Percentiles rank a stretch among this genome's conserved stretches.
Evolutionary conservation across 169 alveolate species (phyloP).

Genomic region (Perkinsus marinus): DNA sequence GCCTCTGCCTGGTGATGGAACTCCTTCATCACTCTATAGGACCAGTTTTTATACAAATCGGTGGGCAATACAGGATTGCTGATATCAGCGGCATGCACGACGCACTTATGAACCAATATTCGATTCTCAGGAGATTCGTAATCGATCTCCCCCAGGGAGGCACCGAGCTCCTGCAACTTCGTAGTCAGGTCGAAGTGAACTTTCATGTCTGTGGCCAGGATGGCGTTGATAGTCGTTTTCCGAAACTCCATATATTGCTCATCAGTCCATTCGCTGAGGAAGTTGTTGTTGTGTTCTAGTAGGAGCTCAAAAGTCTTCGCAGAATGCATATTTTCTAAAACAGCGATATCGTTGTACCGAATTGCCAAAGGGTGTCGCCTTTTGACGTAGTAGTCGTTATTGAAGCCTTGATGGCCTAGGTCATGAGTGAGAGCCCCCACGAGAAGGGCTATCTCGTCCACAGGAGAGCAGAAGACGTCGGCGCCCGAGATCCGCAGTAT

Average conservation of each 20-base stretch:
- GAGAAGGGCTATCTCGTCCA: slow-evolving; percentile 11
- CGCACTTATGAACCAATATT: not conserved
- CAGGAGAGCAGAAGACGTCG: slow-evolving; percentile 9
- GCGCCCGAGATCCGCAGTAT: slow-evolving; percentile 12
- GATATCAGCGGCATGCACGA: slow-evolving; percentile 26
- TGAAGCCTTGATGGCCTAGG: slow-evolving; percentile 24
- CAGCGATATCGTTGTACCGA: slow-evolving; percentile 11
- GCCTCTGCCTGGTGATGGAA: slow-evolving; percentile 9
- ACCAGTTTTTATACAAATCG: slow-evolving; percentile 17
- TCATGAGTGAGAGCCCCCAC: slow-evolving; percentile 28
- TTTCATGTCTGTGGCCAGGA: slow-evolving; percentile 27
- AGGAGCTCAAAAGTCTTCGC: slow-evolving; percentile 17
- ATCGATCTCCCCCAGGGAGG: not conserved
- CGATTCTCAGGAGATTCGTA: not conserved
- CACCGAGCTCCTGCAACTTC: slow-evolving; percentile 3
- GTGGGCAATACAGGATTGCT: slow-evolving; percentile 18
- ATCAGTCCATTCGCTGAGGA: not conserved
- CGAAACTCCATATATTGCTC: not conserved
- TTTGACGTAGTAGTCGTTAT: slow-evolving; percentile 12
- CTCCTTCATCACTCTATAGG: slow-evolving; percentile 18
- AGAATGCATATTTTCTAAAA: slow-evolving; percentile 24
- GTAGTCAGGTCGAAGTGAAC: slow-evolving; percentile 21
- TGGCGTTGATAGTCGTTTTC: slow-evolving; percentile 12
- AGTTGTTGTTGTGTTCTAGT: not conserved
- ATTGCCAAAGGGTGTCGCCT: not conserved